A percentile compares a stretch with the other conserved stretches of the same genome.
Conservation (phyloP, 202 grass and related monocot genomes). For the Panicum hallii region DNA sequence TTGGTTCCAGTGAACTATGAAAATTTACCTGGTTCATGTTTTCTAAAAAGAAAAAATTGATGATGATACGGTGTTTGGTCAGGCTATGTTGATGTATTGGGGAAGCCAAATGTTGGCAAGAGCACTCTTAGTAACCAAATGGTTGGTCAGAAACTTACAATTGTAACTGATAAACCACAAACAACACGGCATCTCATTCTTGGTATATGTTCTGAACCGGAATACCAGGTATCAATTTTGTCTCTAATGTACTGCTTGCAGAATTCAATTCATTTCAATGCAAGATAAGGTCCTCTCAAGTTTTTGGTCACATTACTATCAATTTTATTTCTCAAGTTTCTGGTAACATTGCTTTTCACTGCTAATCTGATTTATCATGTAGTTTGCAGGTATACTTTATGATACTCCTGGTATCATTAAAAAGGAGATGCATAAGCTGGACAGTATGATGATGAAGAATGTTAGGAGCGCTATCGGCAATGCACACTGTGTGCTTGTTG, state of each 20-base stretch:
- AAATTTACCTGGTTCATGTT: background rate
- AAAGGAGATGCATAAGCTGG: conserved; percentile 87
- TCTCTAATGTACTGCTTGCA: conserved; percentile 32
- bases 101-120: conserved; percentile 95
- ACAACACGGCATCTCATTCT: conserved; percentile 88
- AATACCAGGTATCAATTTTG: conserved; percentile 84
- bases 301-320: background rate
- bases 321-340: background rate
- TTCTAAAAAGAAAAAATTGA: background rate
- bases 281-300: background rate
- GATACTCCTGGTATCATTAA: conserved; percentile 90
- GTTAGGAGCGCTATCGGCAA: conserved; percentile 71
- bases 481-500: conserved; percentile 83
- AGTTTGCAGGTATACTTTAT: conserved; percentile 98
- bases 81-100: conserved; percentile 92
- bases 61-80: background rate
- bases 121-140: conserved; percentile 97
- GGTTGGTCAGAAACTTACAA: conserved; percentile 90
- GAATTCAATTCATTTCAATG: background rate
- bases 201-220: conserved; percentile 85
- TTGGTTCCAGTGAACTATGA: background rate
- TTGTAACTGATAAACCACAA: conserved; percentile 92
- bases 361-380: conserved; percentile 81
- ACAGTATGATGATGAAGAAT: conserved; percentile 98
- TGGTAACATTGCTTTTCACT: conserved; percentile 10